Evolutionary conservation across 1,284 basidiomycete genomes (phyloP), one percentile per base, ranked within the genome.

Genomic region (Phenoliferia sp.): DNA sequence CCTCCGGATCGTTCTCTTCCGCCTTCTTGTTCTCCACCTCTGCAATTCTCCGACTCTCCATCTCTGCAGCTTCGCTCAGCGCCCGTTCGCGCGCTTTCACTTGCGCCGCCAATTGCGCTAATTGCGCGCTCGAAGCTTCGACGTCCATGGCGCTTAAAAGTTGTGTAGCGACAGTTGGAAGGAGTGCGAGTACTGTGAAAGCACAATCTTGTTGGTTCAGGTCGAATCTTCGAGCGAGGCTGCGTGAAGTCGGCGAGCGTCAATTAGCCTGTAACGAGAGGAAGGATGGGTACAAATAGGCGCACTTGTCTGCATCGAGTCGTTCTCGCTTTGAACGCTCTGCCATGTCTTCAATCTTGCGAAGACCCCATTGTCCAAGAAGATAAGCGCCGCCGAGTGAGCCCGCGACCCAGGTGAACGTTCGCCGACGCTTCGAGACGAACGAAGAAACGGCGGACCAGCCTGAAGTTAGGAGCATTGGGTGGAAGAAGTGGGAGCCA

Each of bases 191-290:
- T 50, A 91, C 82, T 1, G 90, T 94, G 76, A 88, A 95, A 16
- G 86, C 86, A 58, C 87, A 85, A 77, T 94, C 89, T 69, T 92
- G 87, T 73, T 90, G 88, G 62, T 89, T 92, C 75, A 91, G 87
- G 54, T 85, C 82, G 78, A 94, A 95, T 52, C 93, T 83, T 59
- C 87, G 82, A 61, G 86, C 84, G 32, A 95, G 81, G 74, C 90
- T 93, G 70, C 9, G 2, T 26, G 54, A 22, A 22, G 50, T 44
- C 32, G 65, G 52, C 28, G 57, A 62, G 39, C 29, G 56, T 67
- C 22, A 75, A 62, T 34, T 59, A 34, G 54, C 36, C 22, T 52
- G 50, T 61, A 57, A 54, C 34, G 52, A 62, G 16, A 62, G 9
- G n/a, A 56, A 64, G 48, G 48, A 26, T 5, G 19, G 19, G 48